Evolutionary conservation across 1,139 yeast species (phyloP), one percentile per base, ranked within the genome.

Genomic region (Eremothecium coryli): DNA sequence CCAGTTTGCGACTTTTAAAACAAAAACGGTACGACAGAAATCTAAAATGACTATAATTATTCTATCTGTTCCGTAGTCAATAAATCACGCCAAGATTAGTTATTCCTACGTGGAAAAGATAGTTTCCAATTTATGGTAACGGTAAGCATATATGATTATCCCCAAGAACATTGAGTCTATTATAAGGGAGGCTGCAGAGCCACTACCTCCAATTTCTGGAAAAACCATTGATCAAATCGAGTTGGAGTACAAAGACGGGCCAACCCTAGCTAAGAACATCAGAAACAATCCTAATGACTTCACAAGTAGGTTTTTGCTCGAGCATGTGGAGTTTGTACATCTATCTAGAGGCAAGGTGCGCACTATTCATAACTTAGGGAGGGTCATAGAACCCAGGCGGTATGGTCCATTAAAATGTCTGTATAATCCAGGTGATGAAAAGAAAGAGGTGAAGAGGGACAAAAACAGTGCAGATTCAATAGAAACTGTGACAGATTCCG

Each of bases 201-300:
- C 49, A 20, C 40, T 41, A 14, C 39, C 45, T 23, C 50, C 52
- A 4, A 16, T 46, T 4, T 47, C 50, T 2, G 37, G 40, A 6
- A 37, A 33, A 18, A 11, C 45, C 2, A 17, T 48, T 6, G 33
- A 39, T 6, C 44, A 44, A 11, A 46, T 52, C 6, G 45, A 44
- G 4, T 29, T 32, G 3, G 29, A 32, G 8, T 49, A 44, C 27
- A 36, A 24, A 9, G 38, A 41, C 29, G 42, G 37, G 8, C 23
- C 41, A 4, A 24, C 32, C 13, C 26, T 50, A 17, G 37, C 38
- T 5, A 32, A 32, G 10, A 23, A 36, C 9, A 37, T 48, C 4
- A 20, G 37, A 18, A 18, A 31, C 8, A 25, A 32, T 20, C 40
- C 49, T 5, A 35, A 32, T 9, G 52, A 49, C 33, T 52, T 52